A percentile compares a stretch with the other conserved stretches of the same genome.
Conservation (phyloP, 208 protist genomes). For the Endotrypanum monterogeii region DNA sequence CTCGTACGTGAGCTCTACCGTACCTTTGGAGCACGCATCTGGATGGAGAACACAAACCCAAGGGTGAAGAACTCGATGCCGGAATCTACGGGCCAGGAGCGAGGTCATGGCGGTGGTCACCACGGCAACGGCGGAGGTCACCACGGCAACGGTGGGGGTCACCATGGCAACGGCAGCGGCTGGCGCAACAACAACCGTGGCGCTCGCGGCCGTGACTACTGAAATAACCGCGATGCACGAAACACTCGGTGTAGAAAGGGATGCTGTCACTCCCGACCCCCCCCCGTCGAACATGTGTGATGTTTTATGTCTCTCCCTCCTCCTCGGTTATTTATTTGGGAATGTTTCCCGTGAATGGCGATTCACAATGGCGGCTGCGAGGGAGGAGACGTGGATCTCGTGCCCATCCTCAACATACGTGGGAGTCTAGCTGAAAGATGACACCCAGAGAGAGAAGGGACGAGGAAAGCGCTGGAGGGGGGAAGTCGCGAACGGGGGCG, state of each 20-base stretch:
- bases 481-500: background rate
- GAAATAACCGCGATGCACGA: background rate
- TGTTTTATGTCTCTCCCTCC: conserved; percentile 19
- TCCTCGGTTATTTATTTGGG: background rate
- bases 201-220: conserved; percentile 25
- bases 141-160: background rate
- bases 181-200: conserved; percentile 35
- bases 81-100: conserved; percentile 33
- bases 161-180: conserved; percentile 22
- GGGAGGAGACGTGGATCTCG: no score
- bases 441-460: background rate
- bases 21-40: conserved; percentile 89
- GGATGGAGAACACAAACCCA: conserved; percentile 93
- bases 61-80: conserved; percentile 86
- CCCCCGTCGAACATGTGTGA: background rate
- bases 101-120: conserved; percentile 22
- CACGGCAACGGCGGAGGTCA: conserved; percentile 21
- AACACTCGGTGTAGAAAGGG: background rate
- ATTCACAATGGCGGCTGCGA: background rate
- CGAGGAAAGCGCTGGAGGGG: background rate
- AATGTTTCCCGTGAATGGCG: background rate
- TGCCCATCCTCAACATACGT: background rate
- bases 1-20: conserved; percentile 90
- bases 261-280: background rate
- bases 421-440: background rate